Evolutionary conservation across 2,329 filamentous ascomycete genomes (phyloP).

Genomic region (Diaporthe eres): DNA sequence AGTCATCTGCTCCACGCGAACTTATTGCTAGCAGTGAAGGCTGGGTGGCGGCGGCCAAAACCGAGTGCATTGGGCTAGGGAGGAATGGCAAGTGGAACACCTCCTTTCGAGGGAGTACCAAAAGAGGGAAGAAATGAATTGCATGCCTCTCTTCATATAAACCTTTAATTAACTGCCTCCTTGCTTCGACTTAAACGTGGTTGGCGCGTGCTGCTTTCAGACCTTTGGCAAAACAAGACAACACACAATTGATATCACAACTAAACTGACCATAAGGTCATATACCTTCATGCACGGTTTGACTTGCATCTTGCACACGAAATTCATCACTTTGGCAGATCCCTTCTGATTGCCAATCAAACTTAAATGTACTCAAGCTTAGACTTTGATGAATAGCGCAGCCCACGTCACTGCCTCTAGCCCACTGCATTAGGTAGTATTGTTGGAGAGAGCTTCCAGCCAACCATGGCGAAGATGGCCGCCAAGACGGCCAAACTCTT

Average conservation of each 20-base stretch:
- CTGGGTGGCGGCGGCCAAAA: not conserved
- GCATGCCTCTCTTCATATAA: not conserved
- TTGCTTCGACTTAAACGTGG: not conserved
- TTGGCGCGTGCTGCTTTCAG: not conserved
- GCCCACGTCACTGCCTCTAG: not conserved
- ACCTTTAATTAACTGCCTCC: not conserved
- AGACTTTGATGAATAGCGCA: not conserved
- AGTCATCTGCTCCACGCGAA: not conserved
- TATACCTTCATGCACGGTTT: not conserved
- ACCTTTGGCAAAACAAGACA: not conserved
- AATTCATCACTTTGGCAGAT: no score
- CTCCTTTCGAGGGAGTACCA: not conserved
- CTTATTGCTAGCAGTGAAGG: not conserved
- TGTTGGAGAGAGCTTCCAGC: not conserved
- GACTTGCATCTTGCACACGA: not conserved
- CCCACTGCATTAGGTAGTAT: conserved; percentile 2
- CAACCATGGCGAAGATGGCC: not conserved
- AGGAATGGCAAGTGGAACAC: conserved; percentile 5
- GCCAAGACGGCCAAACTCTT: conserved; percentile 22
- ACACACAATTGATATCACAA: not conserved
- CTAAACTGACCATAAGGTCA: no score
- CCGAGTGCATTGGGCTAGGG: not conserved
- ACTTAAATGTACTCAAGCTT: not conserved
- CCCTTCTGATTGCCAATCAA: not conserved
- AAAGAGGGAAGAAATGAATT: not conserved